Evolutionary conservation across 805 yeast genomes (phyloP), one percentile per base, ranked within the genome.

Genomic region (Lachancea meyersii): DNA sequence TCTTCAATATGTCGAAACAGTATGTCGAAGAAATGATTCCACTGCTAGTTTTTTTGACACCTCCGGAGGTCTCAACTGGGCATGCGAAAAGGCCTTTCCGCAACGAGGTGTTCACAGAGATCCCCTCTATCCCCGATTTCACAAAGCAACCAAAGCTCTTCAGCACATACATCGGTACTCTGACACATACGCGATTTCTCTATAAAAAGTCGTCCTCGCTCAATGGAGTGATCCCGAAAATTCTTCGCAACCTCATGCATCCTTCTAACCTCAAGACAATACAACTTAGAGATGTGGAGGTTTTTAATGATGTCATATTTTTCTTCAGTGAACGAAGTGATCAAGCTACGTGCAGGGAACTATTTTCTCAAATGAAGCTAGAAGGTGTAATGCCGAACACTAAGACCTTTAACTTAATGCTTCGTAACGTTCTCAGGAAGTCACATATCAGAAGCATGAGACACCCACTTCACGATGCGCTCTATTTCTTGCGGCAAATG

Each of bases 301-400:
- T 61, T 2, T 72, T 56, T 48, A 71, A 71, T 46, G 63, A 64
- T 44, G 51, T 61, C 13, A 62, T 75, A 1, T 66, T 60, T 39
- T 72, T 59, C 50, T 72, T 63, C 48, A 55, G 65, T 16, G 45
- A 49, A 14, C 61, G 59, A 31, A 57, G 58, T 46, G 75, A 74
- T 51, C 56, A 67, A 35, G 68, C 69, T 0, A 58, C 69, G 2
- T 64, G 73, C 46, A 58, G 68, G 34, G 69, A 67, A 38, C 50
- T 68, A 3, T 55, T 71, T 30, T 57, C 60, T 1, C 72, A 71
- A 48, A 69, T 74, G 72, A 60, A 56, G 31, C 39, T 57, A 2
- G 67, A 62, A 44, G 51, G 56, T 1, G 40, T 61, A 11, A 26
- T 34, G 7, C 71, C 71, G 14, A 64, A 67, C 44, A 57, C 68